Percentiles rank a stretch among this genome's conserved stretches.
phyloP scores from a whole-genome alignment of 352 stramenopile genomes.

The Pythium plurisporium region DNA sequence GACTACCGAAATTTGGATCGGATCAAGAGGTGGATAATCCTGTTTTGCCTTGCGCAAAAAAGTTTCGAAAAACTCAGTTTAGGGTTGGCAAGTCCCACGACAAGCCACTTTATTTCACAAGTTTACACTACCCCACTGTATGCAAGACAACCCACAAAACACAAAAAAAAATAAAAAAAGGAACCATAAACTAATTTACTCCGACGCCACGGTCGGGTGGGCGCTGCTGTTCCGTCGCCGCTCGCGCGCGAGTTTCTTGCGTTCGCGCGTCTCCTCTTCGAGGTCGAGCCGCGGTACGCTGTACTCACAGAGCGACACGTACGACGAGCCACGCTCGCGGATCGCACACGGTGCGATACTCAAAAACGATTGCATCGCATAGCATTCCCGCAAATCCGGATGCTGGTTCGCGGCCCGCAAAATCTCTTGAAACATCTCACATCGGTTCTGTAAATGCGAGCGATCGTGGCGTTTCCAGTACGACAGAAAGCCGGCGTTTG shows the following conservation, averaged over 20 bases:
- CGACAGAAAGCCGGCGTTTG: constrained; percentile 71
- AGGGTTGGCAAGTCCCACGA: too few relatives aligned
- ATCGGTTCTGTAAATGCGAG: constrained; percentile 70
- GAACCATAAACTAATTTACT: constrained; percentile 35
- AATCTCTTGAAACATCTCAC: constrained; percentile 80
- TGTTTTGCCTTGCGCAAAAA: neutral
- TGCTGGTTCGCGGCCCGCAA: constrained; percentile 71
- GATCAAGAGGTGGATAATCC: neutral
- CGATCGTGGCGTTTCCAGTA: constrained; percentile 81
- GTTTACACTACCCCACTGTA: constrained; percentile 2
- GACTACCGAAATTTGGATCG: constrained; percentile 16
- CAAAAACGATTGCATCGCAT: constrained; percentile 66
- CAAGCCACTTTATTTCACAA: neutral
- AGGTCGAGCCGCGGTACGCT: constrained; percentile 65
- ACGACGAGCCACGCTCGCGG: constrained; percentile 41
- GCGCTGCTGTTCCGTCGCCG: constrained; percentile 73
- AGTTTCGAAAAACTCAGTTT: constrained; percentile 24
- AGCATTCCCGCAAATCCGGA: constrained; percentile 54
- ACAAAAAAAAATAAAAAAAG: neutral
- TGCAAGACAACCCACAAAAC: neutral
- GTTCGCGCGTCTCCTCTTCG: constrained; percentile 65
- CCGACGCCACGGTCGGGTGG: constrained; percentile 39
- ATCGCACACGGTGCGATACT: constrained; percentile 56
- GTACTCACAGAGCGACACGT: constrained; percentile 49
- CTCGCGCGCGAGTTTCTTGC: constrained; percentile 63